Conservation (phyloP, 352 stramenopile genomes). For the Phytopythium sindhum region DNA sequence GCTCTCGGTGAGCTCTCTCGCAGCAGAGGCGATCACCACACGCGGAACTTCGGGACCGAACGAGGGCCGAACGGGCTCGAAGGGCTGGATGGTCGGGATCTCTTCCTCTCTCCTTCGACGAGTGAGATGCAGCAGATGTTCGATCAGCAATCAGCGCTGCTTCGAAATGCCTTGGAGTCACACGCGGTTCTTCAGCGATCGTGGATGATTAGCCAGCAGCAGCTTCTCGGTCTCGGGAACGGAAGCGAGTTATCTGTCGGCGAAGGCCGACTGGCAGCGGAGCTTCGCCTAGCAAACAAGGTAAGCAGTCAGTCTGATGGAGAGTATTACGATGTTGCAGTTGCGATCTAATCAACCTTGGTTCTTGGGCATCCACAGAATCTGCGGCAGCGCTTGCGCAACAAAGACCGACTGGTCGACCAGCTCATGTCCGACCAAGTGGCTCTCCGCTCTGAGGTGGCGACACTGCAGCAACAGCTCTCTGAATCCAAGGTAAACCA, state of each 20-base stretch:
- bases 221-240: slow-evolving; percentile 55
- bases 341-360: not conserved
- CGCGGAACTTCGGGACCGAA: slow-evolving; percentile 42
- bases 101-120: slow-evolving; percentile 80
- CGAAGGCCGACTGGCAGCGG: slow-evolving; percentile 74
- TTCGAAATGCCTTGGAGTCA: slow-evolving; percentile 66
- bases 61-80: slow-evolving; percentile 42
- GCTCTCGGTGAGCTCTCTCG: slow-evolving; percentile 53
- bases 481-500: slow-evolving; percentile 48
- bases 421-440: slow-evolving; percentile 77
- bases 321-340: not conserved
- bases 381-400: slow-evolving; percentile 65
- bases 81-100: slow-evolving; percentile 57
- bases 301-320: slow-evolving; percentile 23
- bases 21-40: slow-evolving; percentile 22
- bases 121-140: slow-evolving; percentile 90
- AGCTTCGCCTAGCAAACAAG: slow-evolving; percentile 84
- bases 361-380: slow-evolving; percentile 40
- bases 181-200: slow-evolving; percentile 73
- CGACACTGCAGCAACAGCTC: slow-evolving; percentile 58
- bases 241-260: slow-evolving; percentile 65
- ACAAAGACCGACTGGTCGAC: slow-evolving; percentile 83
- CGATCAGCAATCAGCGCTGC: slow-evolving; percentile 70
- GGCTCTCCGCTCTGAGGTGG: slow-evolving; percentile 47
- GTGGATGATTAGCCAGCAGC: slow-evolving; percentile 75